Conservation (phyloP, 768 basidiomycete genomes). For the Tulasnella sp. region DNA sequence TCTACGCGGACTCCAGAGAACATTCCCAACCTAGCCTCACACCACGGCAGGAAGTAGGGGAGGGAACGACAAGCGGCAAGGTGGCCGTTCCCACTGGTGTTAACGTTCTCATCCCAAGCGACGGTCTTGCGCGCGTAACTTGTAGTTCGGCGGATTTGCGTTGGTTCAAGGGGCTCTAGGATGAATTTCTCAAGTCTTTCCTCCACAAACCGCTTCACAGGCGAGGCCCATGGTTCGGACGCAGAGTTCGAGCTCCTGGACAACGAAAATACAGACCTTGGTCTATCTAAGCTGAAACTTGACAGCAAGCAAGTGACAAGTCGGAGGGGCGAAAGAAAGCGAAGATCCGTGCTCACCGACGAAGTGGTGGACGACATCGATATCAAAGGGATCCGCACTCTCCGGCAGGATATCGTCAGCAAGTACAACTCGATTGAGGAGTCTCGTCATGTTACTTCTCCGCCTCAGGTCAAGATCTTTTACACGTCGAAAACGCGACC, state of each 20-base stretch:
- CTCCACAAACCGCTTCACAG: neutral
- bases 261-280: neutral
- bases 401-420: neutral
- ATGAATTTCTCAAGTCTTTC: neutral
- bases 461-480: neutral
- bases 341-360: neutral
- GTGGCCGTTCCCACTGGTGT: too few relatives aligned
- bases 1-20: neutral
- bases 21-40: neutral
- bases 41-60: too few relatives aligned
- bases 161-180: neutral
- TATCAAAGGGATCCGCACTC: neutral
- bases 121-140: neutral
- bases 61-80: too few relatives aligned
- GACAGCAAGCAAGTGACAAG: neutral
- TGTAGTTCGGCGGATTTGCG: neutral
- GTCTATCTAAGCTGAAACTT: neutral
- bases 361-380: neutral
- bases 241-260: neutral
- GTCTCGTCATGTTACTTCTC: neutral
- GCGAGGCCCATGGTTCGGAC: neutral
- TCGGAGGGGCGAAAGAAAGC: neutral
- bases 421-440: neutral
- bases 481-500: neutral
- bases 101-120: neutral